Evolutionary conservation across 306 rosid genomes (phyloP).

Genomic region (Neltuma alba): DNA sequence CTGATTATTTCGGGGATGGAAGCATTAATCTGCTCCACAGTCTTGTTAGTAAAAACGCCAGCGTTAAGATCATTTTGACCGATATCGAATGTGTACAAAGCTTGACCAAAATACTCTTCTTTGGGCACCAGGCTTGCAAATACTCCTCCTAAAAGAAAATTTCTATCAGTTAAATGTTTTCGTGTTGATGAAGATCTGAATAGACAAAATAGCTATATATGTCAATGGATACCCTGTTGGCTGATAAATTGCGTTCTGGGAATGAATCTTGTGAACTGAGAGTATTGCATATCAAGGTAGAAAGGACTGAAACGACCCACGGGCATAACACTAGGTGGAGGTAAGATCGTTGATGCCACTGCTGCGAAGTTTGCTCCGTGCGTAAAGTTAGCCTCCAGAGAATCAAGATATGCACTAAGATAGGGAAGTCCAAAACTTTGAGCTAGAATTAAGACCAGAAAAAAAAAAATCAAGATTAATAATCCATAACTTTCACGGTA

Average conservation of each 20-base stretch:
- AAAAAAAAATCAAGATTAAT: not conserved
- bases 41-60: constrained; percentile 8
- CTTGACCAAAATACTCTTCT: not conserved
- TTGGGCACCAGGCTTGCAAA: constrained; percentile 19
- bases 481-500: not conserved
- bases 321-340: constrained; percentile 22
- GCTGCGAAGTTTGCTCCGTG: constrained; percentile 42
- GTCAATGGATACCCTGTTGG: constrained; percentile 29
- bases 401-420: not conserved
- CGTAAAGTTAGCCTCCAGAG: not conserved
- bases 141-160: not conserved
- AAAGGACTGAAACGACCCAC: constrained; percentile 48
- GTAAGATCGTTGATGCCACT: constrained; percentile 39
- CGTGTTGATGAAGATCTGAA: not conserved
- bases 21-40: constrained; percentile 39
- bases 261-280: constrained; percentile 39
- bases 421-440: not conserved
- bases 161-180: not conserved
- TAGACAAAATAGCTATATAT: not conserved
- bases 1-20: constrained; percentile 38
- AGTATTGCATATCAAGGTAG: constrained; percentile 37
- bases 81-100: constrained; percentile 12
- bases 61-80: not conserved
- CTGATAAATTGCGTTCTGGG: constrained; percentile 24
- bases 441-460: not conserved